A percentile compares a stretch with the other conserved stretches of the same genome.
phyloP scores from a whole-genome alignment of 345 rosid species.

The Linum trigynum region DNA sequence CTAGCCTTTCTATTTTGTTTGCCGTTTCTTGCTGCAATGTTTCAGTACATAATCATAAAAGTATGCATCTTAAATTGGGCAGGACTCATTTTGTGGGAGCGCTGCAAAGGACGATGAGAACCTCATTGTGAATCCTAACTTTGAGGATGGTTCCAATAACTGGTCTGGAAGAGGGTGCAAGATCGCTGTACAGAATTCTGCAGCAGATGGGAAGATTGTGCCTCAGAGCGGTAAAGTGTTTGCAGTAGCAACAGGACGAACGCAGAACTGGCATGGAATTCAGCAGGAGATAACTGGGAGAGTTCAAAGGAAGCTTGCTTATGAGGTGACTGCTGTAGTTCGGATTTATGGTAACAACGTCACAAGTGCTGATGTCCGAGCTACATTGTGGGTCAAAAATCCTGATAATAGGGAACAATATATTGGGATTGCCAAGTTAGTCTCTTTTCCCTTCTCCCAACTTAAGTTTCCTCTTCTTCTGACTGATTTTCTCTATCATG shows the following conservation, averaged over 20 bases:
- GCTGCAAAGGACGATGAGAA: constrained; percentile 36
- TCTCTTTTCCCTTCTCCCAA: neutral
- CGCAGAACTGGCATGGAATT: constrained; percentile 83
- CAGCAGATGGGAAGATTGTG: constrained; percentile 61
- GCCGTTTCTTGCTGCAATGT: too few species aligned
- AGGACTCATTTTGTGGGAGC: neutral
- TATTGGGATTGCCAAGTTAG: constrained; percentile 71
- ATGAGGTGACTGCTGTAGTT: constrained; percentile 59
- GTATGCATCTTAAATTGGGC: neutral
- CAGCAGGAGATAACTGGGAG: constrained; percentile 79
- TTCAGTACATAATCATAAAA: neutral
- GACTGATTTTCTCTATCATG: neutral
- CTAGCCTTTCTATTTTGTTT: too few species aligned
- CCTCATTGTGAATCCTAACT: constrained; percentile 63
- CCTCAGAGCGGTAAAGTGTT: constrained; percentile 64
- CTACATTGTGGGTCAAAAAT: constrained; percentile 68
- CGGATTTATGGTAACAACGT: constrained; percentile 58
- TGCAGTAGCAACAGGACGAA: constrained; percentile 73
- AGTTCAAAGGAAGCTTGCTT: constrained; percentile 65
- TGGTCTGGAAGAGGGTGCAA: constrained; percentile 97
- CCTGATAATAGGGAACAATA: constrained; percentile 67
- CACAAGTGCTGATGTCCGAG: constrained; percentile 46
- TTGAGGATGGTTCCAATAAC: constrained; percentile 67
- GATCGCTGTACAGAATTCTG: constrained; percentile 62
- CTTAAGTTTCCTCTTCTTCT: neutral